These are phyloP conservation scores for Crassisporium funariophilum DNA, from an alignment of 768 basidiomycete species.

Conservation along the genomic window DNA sequence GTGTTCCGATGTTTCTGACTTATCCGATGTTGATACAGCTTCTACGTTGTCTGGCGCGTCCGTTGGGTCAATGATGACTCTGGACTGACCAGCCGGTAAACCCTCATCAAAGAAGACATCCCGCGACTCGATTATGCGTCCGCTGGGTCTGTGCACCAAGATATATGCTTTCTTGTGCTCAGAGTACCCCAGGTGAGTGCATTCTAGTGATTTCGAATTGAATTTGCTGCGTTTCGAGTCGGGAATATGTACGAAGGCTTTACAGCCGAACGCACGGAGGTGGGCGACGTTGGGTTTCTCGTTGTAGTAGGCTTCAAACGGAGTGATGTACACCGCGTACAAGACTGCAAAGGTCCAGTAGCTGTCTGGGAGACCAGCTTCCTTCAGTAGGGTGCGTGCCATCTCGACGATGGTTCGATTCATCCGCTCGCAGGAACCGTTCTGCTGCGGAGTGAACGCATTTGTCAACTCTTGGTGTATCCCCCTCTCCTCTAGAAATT, in stretches of 20 bases:
- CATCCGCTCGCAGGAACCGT: slow-evolving; percentile 5
- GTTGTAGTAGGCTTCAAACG: slow-evolving; percentile 19
- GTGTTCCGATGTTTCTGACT: no score
- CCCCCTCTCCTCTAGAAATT: slow-evolving; percentile 7
- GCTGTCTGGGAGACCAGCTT: slow-evolving; percentile 10
- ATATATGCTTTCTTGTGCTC: slow-evolving; percentile 13
- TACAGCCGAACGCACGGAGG: slow-evolving; percentile 30
- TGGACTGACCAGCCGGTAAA: no score
- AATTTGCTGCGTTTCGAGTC: slow-evolving; percentile 24
- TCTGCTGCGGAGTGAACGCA: slow-evolving; percentile 8
- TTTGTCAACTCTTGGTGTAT: slow-evolving; percentile 8
- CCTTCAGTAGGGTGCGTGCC: slow-evolving; percentile 28
- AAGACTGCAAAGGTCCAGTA: slow-evolving; percentile 38
- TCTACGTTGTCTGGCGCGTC: no score
- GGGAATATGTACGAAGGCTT: slow-evolving; percentile 24
- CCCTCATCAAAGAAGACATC: no score
- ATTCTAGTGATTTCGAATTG: slow-evolving; percentile 15
- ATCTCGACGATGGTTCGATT: slow-evolving; percentile 7
- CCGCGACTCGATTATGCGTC: no score
- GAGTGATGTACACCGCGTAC: slow-evolving; percentile 31
- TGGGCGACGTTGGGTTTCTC: slow-evolving; percentile 29
- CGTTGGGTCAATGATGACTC: no score
- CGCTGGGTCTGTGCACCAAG: no score
- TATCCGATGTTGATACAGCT: no score
- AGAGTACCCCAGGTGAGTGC: slow-evolving; percentile 10